Evolutionary conservation across 2,329 filamentous ascomycete genomes (phyloP).

Genomic region (Paecilomyces fulvus): DNA sequence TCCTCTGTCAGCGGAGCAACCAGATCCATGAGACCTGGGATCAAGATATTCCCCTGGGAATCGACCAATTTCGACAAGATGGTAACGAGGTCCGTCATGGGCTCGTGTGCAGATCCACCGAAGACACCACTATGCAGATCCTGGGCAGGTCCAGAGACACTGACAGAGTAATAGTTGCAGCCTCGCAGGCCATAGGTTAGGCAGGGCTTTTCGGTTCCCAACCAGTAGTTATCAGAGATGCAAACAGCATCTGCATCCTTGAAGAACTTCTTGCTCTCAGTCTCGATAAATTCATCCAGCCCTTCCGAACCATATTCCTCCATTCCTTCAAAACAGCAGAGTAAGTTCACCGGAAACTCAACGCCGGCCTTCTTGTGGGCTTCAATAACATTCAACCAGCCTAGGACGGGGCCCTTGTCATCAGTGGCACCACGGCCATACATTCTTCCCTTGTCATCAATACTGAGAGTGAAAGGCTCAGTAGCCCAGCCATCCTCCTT

Average conservation of each 20-base stretch:
- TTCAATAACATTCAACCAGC: slow-evolving; percentile 97
- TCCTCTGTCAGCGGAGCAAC: slow-evolving; percentile 82
- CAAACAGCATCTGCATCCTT: slow-evolving; percentile 92
- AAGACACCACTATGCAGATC: slow-evolving; percentile 97
- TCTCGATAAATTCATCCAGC: slow-evolving; percentile 85
- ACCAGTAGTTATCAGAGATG: slow-evolving; percentile 99
- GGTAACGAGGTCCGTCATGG: slow-evolving; percentile 90
- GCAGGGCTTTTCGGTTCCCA: slow-evolving; percentile 96
- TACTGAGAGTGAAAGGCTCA: slow-evolving; percentile 79
- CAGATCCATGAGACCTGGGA: slow-evolving; percentile 88
- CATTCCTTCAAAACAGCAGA: slow-evolving; percentile 99
- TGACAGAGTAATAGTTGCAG: slow-evolving; percentile 94
- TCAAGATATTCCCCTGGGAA: slow-evolving; percentile 81
- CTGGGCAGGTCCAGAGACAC: slow-evolving; percentile 81
- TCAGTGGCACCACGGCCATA: slow-evolving; percentile 92
- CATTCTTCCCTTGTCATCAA: slow-evolving; percentile 91
- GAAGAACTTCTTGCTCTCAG: slow-evolving; percentile 89
- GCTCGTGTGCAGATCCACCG: slow-evolving; percentile 91
- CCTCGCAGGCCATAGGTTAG: slow-evolving; percentile 94
- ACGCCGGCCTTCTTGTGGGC: slow-evolving; percentile 91
- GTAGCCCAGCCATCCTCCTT: slow-evolving; percentile 93
- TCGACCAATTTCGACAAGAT: slow-evolving; percentile 80
- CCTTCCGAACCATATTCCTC: slow-evolving; percentile 98
- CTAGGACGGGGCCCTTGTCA: slow-evolving; percentile 94
- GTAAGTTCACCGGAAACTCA: slow-evolving; percentile 91